These are phyloP conservation scores for Neospermospora avenae DNA, from an alignment of 2,329 filamentous ascomycete genomes.

Conservation along the genomic window DNA sequence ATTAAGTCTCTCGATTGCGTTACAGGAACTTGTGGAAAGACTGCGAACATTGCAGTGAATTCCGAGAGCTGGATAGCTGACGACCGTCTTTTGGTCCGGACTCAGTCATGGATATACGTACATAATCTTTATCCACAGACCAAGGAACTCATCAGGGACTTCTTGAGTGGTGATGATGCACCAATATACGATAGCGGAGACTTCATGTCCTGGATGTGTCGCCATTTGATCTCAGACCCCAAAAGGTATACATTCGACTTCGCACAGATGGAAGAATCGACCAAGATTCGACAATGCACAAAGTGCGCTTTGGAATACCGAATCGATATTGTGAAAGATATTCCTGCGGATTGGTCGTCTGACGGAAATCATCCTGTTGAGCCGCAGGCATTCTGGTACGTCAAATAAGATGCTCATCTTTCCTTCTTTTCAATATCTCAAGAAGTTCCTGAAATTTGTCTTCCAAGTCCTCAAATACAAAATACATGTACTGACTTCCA, in stretches of 20 bases:
- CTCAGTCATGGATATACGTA: not conserved
- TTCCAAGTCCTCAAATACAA: no score
- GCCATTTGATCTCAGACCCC: not conserved
- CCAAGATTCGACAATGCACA: not conserved
- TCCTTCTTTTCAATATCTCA: no score
- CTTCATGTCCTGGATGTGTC: not conserved
- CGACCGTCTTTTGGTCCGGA: not conserved
- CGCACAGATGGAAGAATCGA: not conserved
- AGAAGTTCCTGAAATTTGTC: no score
- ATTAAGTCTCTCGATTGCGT: not conserved
- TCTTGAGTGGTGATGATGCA: not conserved
- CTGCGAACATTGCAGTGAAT: not conserved
- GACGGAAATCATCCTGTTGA: not conserved
- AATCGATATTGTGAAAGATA: not conserved
- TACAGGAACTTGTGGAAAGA: not conserved
- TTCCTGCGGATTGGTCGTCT: not conserved
- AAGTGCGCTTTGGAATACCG: conserved; percentile 6
- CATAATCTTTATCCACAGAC: not conserved
- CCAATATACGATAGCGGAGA: not conserved
- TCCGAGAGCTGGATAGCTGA: not conserved
- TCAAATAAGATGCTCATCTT: no score
- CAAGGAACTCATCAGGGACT: not conserved
- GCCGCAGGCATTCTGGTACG: no score
- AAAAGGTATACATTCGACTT: not conserved
- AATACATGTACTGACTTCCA: no score